Evolutionary conservation across 306 rosid genomes (phyloP).

Genomic region (Clitoria ternatea): DNA sequence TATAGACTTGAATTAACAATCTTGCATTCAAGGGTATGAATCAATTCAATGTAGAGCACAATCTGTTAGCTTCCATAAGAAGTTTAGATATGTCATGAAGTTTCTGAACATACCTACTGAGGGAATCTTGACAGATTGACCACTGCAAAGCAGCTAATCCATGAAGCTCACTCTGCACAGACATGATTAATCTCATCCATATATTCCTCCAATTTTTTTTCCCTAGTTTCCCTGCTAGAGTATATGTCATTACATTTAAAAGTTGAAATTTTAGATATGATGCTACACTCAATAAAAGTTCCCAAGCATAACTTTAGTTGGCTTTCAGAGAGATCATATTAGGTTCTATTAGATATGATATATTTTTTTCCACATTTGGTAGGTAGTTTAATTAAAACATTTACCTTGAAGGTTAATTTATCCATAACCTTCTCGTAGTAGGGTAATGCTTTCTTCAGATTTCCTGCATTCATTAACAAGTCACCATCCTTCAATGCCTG

Average conservation of each 20-base stretch:
- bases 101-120: constrained; percentile 51
- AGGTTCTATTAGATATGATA: neutral
- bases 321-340: neutral
- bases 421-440: constrained; percentile 73
- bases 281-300: constrained; percentile 2
- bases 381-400: constrained; percentile 9
- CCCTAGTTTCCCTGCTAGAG: constrained; percentile 25
- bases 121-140: constrained; percentile 91
- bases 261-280: constrained; percentile 7
- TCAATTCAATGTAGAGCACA: neutral
- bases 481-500: constrained; percentile 76
- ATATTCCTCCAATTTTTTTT: constrained; percentile 26
- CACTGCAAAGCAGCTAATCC: constrained; percentile 95
- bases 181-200: constrained; percentile 32
- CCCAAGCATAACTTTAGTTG: neutral
- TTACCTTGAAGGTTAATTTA: constrained; percentile 67
- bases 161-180: constrained; percentile 79
- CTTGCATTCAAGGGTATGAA: neutral
- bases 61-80: constrained; percentile 7
- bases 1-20: neutral
- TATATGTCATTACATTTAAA: constrained; percentile 20
- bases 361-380: neutral
- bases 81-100: constrained; percentile 9
- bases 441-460: constrained; percentile 64
- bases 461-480: constrained; percentile 63